Percentiles rank a stretch among this genome's conserved stretches.
phyloP scores from a whole-genome alignment of 1,139 yeast genomes.

The Lodderomyces margitis region DNA sequence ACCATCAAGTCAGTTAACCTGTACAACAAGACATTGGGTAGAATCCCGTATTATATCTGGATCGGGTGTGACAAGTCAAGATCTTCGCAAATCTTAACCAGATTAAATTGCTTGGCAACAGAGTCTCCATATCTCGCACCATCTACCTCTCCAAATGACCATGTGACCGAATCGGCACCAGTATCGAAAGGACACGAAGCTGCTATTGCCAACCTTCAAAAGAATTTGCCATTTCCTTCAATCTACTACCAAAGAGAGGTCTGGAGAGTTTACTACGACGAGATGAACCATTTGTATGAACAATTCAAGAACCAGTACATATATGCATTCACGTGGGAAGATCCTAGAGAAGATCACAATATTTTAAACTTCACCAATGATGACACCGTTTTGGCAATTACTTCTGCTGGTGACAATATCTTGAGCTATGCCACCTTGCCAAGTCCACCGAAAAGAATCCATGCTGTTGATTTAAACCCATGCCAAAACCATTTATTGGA shows the following conservation, averaged over 20 bases:
- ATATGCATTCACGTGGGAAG: constrained; percentile 90
- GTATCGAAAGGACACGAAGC: constrained; percentile 75
- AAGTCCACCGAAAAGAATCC: constrained; percentile 71
- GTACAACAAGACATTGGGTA: constrained; percentile 62
- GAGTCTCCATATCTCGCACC: constrained; percentile 82
- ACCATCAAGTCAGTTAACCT: constrained; percentile 72
- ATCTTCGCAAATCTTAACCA: constrained; percentile 57
- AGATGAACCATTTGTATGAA: constrained; percentile 60
- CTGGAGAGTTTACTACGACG: constrained; percentile 81
- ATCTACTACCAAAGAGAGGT: constrained; percentile 72
- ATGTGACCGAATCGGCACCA: constrained; percentile 22
- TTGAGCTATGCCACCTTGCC: constrained; percentile 71
- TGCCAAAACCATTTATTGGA: constrained; percentile 79
- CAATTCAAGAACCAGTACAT: constrained; percentile 78
- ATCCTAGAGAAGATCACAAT: constrained; percentile 74
- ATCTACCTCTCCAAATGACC: constrained; percentile 20
- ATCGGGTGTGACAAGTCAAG: constrained; percentile 71
- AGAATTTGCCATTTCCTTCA: constrained; percentile 75
- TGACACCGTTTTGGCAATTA: constrained; percentile 77
- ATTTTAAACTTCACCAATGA: constrained; percentile 58
- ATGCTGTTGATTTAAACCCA: constrained; percentile 84
- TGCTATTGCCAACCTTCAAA: constrained; percentile 58
- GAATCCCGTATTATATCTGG: constrained; percentile 82
- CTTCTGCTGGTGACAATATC: constrained; percentile 84
- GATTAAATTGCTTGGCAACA: constrained; percentile 71